phyloP scores from a whole-genome alignment of 2,329 filamentous ascomycete genomes.

The Westerdykella ornata region DNA sequence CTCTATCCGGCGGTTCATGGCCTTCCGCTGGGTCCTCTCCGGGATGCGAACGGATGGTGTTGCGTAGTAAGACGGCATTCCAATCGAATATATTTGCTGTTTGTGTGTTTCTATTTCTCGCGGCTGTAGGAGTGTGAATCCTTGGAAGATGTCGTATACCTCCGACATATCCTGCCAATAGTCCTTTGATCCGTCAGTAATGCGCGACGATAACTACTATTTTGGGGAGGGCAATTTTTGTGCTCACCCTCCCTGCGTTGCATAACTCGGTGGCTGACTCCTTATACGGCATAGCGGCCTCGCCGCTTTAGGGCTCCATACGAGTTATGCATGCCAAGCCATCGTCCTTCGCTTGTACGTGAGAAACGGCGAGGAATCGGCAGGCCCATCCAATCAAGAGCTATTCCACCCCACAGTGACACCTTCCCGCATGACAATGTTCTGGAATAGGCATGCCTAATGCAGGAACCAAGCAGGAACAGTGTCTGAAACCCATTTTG shows the following conservation, averaged over 20 bases:
- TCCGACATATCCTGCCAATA: constrained; percentile 31
- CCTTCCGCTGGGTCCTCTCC: too few species aligned
- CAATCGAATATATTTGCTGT: too few species aligned
- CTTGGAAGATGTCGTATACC: constrained; percentile 19
- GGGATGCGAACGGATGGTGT: too few species aligned
- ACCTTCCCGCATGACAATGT: constrained; percentile 13
- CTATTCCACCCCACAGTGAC: constrained; percentile 26
- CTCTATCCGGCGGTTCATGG: too few species aligned
- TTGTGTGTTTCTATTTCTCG: constrained; percentile 10
- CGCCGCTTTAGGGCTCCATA: constrained; percentile 25
- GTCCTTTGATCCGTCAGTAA: constrained; percentile 13
- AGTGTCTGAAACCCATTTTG: constrained; percentile 16
- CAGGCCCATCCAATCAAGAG: constrained; percentile 19
- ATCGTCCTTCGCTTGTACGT: constrained; percentile 18
- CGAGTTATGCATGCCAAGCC: constrained; percentile 16
- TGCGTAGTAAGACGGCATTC: too few species aligned
- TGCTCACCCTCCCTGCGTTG: constrained; percentile 25
- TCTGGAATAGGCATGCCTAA: constrained; percentile 25
- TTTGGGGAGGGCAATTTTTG: constrained; percentile 28
- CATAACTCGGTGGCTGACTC: constrained; percentile 20
- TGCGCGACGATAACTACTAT: constrained; percentile 27
- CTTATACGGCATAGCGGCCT: constrained; percentile 13
- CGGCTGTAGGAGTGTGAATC: constrained; percentile 18
- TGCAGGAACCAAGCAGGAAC: constrained; percentile 41
- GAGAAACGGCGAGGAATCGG: constrained; percentile 25